Conservation (phyloP, 306 rosid species). For the Trifolium dubium region DNA sequence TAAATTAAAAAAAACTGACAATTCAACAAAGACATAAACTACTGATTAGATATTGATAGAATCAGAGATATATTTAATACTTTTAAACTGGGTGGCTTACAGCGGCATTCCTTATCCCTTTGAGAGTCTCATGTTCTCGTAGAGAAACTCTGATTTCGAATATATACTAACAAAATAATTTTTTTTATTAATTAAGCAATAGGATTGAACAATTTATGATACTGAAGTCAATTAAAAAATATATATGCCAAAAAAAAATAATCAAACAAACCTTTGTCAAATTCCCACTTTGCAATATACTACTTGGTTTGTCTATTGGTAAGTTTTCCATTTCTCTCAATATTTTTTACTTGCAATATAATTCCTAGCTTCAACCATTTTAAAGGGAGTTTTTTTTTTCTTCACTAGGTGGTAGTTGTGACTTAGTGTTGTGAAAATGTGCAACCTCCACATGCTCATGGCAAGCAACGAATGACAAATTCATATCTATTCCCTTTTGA, state of each 20-base stretch:
- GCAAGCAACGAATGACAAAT: neutral
- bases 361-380: neutral
- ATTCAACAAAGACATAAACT: too few species aligned
- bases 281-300: constrained; percentile 1
- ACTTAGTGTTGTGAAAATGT: neutral
- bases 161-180: constrained; percentile 42
- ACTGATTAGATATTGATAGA: too few species aligned
- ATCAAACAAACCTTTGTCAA: neutral
- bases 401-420: neutral
- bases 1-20: too few species aligned
- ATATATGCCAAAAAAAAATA: neutral
- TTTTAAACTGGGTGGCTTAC: constrained; percentile 13
- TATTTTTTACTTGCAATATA: neutral
- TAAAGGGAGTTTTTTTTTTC: neutral
- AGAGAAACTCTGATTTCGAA: constrained; percentile 44
- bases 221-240: neutral
- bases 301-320: neutral
- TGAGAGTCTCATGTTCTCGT: constrained; percentile 45
- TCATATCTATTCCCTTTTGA: too few species aligned
- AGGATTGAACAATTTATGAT: neutral
- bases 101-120: constrained; percentile 40
- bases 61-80: too few species aligned
- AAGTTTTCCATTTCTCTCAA: neutral
- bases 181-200: neutral
- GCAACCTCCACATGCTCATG: neutral